A percentile compares a stretch with the other conserved stretches of the same genome.
phyloP scores from a whole-genome alignment of 495 filamentous ascomycete species.

The Aspergillus mulundensis region DNA sequence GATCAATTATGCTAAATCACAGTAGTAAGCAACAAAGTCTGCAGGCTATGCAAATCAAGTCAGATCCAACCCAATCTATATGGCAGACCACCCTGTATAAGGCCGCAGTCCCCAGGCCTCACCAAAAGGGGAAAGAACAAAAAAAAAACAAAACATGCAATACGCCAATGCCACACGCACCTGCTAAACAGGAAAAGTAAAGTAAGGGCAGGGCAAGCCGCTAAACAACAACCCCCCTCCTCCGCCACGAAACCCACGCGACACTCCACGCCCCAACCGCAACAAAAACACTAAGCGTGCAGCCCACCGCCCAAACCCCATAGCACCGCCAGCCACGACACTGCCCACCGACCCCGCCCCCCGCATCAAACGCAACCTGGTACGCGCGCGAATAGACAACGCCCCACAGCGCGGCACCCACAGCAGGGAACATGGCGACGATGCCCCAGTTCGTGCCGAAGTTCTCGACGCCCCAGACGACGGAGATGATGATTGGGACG shows the following conservation, averaged over 20 bases:
- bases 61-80: too few relatives aligned
- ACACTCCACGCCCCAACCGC: slow-evolving; percentile 68
- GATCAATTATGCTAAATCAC: too few relatives aligned
- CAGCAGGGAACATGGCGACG: slow-evolving; percentile 82
- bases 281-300: slow-evolving; percentile 64
- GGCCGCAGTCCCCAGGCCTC: too few relatives aligned
- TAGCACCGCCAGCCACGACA: slow-evolving; percentile 77
- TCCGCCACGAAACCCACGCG: slow-evolving; percentile 87
- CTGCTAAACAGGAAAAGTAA: too few relatives aligned
- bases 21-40: too few relatives aligned
- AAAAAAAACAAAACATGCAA: too few relatives aligned
- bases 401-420: slow-evolving; percentile 82
- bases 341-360: slow-evolving; percentile 28
- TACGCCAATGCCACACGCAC: too few relatives aligned
- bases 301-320: slow-evolving; percentile 77
- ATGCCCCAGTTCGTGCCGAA: slow-evolving; percentile 98
- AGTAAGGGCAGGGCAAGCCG: too few relatives aligned
- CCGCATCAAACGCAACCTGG: slow-evolving; percentile 51
- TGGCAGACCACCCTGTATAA: too few relatives aligned
- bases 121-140: too few relatives aligned
- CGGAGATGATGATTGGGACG: slow-evolving; percentile 82
- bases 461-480: slow-evolving; percentile 97
- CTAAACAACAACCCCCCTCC: slow-evolving; percentile 73
- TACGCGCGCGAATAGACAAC: slow-evolving; percentile 78
- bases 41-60: too few relatives aligned